Percentiles rank a stretch among this genome's conserved stretches.
These are phyloP conservation scores for Serendipita indica DNA, from an alignment of 768 basidiomycete genomes.

Conservation along the genomic window DNA sequence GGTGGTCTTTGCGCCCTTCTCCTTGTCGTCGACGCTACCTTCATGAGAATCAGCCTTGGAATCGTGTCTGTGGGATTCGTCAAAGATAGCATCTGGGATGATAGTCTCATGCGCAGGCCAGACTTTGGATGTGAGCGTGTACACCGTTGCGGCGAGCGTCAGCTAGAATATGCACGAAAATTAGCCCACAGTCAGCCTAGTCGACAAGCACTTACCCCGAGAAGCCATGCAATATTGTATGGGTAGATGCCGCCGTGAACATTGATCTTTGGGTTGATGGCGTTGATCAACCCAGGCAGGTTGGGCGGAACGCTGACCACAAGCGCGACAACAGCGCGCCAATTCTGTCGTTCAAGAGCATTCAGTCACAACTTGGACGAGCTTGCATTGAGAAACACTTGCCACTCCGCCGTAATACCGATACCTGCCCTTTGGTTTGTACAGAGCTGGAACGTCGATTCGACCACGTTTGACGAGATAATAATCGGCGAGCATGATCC, in stretches of 20 bases:
- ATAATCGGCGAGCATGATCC: constrained; percentile 31
- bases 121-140: constrained; percentile 23
- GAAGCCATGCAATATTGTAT: constrained; percentile 64
- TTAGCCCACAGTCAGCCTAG: not conserved
- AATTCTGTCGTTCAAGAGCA: constrained; percentile 44
- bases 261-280: constrained; percentile 48
- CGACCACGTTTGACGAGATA: constrained; percentile 60
- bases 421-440: constrained; percentile 64
- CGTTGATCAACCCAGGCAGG: constrained; percentile 62
- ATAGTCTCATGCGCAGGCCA: constrained; percentile 29
- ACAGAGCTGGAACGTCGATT: constrained; percentile 75
- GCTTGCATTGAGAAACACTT: constrained; percentile 20
- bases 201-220: constrained; percentile 38
- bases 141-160: constrained; percentile 24
- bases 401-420: constrained; percentile 63
- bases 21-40: not conserved
- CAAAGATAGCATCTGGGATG: constrained; percentile 20
- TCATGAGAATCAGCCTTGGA: constrained; percentile 1
- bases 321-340: constrained; percentile 59
- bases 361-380: not conserved
- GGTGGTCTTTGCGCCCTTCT: not conserved
- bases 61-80: not conserved
- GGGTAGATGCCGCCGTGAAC: constrained; percentile 44
- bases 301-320: constrained; percentile 53
- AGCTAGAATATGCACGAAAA: constrained; percentile 18